Evolutionary conservation across 345 rosid species (phyloP).

Genomic region (Salix koriyanagi): DNA sequence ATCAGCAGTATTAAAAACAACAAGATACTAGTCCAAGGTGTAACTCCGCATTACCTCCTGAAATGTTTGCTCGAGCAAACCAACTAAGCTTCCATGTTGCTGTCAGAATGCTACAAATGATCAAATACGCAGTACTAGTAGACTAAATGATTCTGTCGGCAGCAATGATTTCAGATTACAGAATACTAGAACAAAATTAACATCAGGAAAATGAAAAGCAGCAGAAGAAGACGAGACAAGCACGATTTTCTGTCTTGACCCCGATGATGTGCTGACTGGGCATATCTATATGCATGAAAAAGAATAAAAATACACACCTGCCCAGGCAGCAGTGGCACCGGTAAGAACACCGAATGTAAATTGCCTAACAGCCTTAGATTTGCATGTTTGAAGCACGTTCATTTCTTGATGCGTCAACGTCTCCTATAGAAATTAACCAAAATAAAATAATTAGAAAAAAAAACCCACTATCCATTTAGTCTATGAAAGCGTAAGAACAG

Average conservation of each 20-base stretch:
- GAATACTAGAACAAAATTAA: background rate
- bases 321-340: conserved; percentile 32
- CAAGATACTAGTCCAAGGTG: background rate
- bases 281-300: background rate
- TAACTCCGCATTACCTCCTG: conserved; percentile 27
- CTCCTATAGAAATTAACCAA: conserved; percentile 23
- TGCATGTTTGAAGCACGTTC: conserved; percentile 22
- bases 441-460: background rate
- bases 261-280: background rate
- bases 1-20: background rate
- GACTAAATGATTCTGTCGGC: background rate
- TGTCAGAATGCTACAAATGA: conserved; percentile 22
- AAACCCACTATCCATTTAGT: background rate
- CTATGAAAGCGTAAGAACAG: background rate
- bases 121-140: conserved; percentile 2
- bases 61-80: conserved; percentile 13
- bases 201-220: background rate
- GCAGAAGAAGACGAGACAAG: background rate
- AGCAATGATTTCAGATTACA: background rate
- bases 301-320: conserved; percentile 27
- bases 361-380: conserved; percentile 28
- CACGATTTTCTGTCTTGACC: background rate
- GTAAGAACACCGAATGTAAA: conserved; percentile 18
- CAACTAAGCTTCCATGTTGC: conserved; percentile 40
- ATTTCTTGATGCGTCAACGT: conserved; percentile 38